Evolutionary conservation across 257 asterid genomes (phyloP), one percentile per base, ranked within the genome.

Genomic region (Nicotiana undulata): DNA sequence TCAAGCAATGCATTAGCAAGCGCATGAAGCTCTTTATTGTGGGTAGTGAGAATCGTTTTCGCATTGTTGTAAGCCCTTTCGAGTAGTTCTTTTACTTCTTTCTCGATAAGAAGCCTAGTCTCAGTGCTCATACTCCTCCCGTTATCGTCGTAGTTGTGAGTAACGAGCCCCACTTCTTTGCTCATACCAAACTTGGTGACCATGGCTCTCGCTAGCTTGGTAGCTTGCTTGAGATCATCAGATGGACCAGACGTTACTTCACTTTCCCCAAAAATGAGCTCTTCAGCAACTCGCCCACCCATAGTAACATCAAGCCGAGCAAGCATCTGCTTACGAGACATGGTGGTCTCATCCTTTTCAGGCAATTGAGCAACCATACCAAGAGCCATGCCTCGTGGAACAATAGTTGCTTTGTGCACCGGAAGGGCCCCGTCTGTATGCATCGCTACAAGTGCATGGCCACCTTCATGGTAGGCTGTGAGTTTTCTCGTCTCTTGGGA

Each of bases 221-320:
- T 94, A n/a, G 97, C 98, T 80, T 92, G 90, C 70, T 89, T 89
- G 82, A 94, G 93, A 81, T 94, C 98, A 15, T 80, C 84, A 16
- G 98, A 92, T n/a, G 97, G 93, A n/a, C 98, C 98, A 2, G 97
- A 92, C 3, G 98, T 94, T 4, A 94, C 97, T 68, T 94, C 97
- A 44, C 85, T 86, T 80, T 94, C 97, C 15, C 98, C 98, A 7
- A 92, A 92, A 66, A 94, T 89, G 74, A 94, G 91, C 88, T 94
- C 98, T 77, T 94, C 98, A 4, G 98, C 98, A 61, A 94, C 98
- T 68, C 97, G 86, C 28, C 98, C 98, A 18, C 98, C 97, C 98
- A 94, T 94, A 82, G 89, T 83, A 46, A 91, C 92, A 77, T 94
- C 90, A n/a, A 94, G 95, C 16, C 94, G 90, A 4, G 97, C 97